Conservation (phyloP, 1,139 yeast genomes). For the Pichia sp. region DNA sequence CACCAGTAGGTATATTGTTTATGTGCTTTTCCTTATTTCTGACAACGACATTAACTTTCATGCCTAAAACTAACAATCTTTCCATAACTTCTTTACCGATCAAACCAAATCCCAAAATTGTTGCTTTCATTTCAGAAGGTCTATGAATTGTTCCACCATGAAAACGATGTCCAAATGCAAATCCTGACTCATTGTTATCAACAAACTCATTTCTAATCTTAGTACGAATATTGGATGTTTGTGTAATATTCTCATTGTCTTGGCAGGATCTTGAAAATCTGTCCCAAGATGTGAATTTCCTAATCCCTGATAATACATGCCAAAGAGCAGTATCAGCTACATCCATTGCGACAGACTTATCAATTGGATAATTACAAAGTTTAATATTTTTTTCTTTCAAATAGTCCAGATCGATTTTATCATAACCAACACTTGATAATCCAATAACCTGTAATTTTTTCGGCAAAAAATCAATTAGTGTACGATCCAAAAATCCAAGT, state of each 20-base stretch:
- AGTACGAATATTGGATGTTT: conserved; percentile 13
- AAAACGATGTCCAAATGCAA: conserved; percentile 33
- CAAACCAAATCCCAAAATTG: conserved; percentile 71
- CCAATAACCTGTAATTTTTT: conserved; percentile 43
- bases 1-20: background rate
- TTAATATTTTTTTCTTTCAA: conserved; percentile 37
- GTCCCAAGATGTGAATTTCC: conserved; percentile 50
- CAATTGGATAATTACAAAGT: conserved; percentile 59
- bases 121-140: conserved; percentile 27
- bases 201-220: conserved; percentile 4
- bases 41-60: conserved; percentile 33
- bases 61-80: conserved; percentile 50
- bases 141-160: conserved; percentile 29
- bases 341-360: conserved; percentile 44
- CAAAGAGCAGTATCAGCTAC: conserved; percentile 74
- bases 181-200: conserved; percentile 10
- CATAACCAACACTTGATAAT: conserved; percentile 66
- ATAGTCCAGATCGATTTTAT: conserved; percentile 43
- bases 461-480: conserved; percentile 46
- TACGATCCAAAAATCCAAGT: conserved; percentile 36
- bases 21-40: conserved; percentile 3
- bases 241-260: background rate
- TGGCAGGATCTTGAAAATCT: conserved; percentile 27
- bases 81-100: conserved; percentile 63
- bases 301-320: conserved; percentile 51